A percentile compares a stretch with the other conserved stretches of the same genome.
These are phyloP conservation scores for Decorospora gaudefroyi DNA, from an alignment of 2,329 filamentous ascomycete species.

Conservation along the genomic window DNA sequence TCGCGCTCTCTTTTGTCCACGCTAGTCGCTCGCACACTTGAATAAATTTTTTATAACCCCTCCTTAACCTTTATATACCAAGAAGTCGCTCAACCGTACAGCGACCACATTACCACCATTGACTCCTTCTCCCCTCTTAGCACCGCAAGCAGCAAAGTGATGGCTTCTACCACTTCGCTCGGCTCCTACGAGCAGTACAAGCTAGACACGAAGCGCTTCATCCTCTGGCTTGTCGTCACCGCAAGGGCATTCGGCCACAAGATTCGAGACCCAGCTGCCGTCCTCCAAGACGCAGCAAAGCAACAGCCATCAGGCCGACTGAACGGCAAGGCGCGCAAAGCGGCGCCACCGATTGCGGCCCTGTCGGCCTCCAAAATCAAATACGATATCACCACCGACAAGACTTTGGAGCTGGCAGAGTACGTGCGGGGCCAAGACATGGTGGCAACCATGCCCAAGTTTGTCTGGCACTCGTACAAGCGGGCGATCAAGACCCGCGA, in stretches of 20 bases:
- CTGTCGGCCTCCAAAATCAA: neutral
- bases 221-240: conserved; percentile 1
- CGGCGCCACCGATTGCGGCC: neutral
- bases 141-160: neutral
- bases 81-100: too few relatives aligned
- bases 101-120: neutral
- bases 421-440: neutral
- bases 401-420: neutral
- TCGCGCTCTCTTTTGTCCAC: too few relatives aligned
- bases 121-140: neutral
- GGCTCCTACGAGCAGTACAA: conserved; percentile 6
- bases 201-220: conserved; percentile 1
- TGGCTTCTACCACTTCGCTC: neutral
- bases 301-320: neutral
- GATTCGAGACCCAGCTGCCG: neutral
- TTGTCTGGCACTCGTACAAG: conserved; percentile 4
- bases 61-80: too few relatives aligned
- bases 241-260: neutral
- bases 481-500: conserved; percentile 2
- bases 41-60: too few relatives aligned
- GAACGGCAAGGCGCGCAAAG: conserved; percentile 1
- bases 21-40: too few relatives aligned
- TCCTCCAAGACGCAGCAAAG: neutral
- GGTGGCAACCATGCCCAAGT: conserved; percentile 3
- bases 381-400: conserved; percentile 1